Percentiles rank a stretch among this genome's conserved stretches.
Evolutionary conservation across 2,329 filamentous ascomycete species (phyloP).

Genomic region (Clarireedia paspali): DNA sequence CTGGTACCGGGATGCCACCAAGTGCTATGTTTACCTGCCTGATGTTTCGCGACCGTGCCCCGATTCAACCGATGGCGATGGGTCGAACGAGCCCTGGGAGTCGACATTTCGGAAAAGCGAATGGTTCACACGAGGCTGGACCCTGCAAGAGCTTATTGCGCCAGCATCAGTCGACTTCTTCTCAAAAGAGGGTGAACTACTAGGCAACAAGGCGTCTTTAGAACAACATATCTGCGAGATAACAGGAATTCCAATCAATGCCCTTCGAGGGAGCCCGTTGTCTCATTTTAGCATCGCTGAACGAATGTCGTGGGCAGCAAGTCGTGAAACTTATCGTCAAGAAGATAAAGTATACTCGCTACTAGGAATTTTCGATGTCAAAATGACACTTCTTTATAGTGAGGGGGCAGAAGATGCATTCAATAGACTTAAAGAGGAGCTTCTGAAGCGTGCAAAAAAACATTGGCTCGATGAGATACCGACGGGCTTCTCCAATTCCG

Average conservation of each 20-base stretch:
- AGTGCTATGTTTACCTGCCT: too few species aligned
- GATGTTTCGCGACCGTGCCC: too few species aligned
- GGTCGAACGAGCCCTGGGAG: constrained; percentile 6
- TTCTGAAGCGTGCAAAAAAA: constrained; percentile 17
- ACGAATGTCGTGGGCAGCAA: constrained; percentile 29
- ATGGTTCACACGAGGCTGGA: neutral
- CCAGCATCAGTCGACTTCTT: constrained; percentile 16
- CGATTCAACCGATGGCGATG: too few species aligned
- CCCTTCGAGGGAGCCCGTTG: constrained; percentile 10
- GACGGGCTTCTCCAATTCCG: constrained; percentile 2
- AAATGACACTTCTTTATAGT: constrained; percentile 37
- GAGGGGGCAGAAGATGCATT: constrained; percentile 30
- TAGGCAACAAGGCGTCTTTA: constrained; percentile 13
- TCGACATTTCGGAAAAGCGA: constrained; percentile 9
- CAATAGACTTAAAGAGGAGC: constrained; percentile 28
- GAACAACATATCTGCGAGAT: constrained; percentile 10
- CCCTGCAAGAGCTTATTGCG: constrained; percentile 8
- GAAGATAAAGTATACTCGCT: constrained; percentile 35
- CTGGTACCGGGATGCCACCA: too few species aligned
- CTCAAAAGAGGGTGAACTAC: constrained; percentile 3
- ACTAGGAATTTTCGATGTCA: constrained; percentile 36
- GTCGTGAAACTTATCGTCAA: constrained; percentile 29
- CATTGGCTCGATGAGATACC: constrained; percentile 10
- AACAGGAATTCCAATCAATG: constrained; percentile 9
- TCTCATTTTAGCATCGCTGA: constrained; percentile 25